Base-by-base conservation (phyloP, 139 green algal genomes). In the Astrephomene gubernaculifera region DNA sequence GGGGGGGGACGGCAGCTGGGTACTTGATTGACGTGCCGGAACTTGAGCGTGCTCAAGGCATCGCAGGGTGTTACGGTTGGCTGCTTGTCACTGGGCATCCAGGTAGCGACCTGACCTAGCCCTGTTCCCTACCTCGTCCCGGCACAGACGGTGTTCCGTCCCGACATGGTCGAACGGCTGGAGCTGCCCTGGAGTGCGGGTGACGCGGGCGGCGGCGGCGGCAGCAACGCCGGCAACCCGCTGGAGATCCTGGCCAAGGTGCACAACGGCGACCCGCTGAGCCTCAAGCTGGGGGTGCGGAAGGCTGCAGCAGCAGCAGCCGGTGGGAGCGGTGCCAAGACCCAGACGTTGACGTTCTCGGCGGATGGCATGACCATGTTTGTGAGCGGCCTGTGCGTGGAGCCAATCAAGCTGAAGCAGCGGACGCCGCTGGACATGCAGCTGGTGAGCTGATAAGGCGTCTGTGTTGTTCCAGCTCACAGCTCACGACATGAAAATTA, bases 361-460 rank as follows among this genome's bases (percentile, higher is more conserved):
- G 31, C 57, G 35, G 52, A 81, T 36, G 53, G 45, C 21, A 70
- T 39, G 53, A 29, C 61, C 24, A 6, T 81, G 24, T 69, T 54
- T 36, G 33, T 81, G 44, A 69, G 73, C 35, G 73, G 73, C 1
- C 49, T 81, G 36, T 69, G 38, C 31, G 35, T 81, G 29, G 69
- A 70, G 53, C 73, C 73, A 7, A 8, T 52, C 33, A 24, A 10
- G 21, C 52, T 81, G 0, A 53, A 54, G 52, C 73, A 81, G 53
- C 53, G 22, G 43, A 49, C 53, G 38, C 22, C 9, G 21, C 22
- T 5, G 52, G 52, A 4, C 73, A 17, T 17, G 41, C 65, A 78
- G 70, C 12, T 57, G 17, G 41, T 78, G 68, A 49, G 65, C 7
- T 45, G 49, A 12, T 57, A 12, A 25, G 49, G 49, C 49, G 49